Conservation (phyloP, 2,329 filamentous ascomycete species). For the Aspergillus amoenus region DNA sequence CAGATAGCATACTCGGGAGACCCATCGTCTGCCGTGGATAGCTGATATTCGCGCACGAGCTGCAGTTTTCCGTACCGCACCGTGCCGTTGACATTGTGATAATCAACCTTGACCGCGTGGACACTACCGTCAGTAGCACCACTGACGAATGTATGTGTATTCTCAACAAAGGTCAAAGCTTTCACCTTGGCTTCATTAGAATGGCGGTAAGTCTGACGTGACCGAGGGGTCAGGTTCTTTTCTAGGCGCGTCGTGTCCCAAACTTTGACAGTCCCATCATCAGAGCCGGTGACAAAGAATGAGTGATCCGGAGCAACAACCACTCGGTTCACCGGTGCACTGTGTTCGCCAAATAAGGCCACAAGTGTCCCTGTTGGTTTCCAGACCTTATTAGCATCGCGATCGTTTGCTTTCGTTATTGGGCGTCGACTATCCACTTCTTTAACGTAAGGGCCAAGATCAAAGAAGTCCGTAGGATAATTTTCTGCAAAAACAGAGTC, state of each 20-base stretch:
- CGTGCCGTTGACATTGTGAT: slow-evolving; percentile 57
- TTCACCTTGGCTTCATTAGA: slow-evolving; percentile 69
- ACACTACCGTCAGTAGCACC: slow-evolving; percentile 88
- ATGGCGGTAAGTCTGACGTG: slow-evolving; percentile 81
- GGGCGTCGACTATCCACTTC: slow-evolving; percentile 58
- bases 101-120: slow-evolving; percentile 82
- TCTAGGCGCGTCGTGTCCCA: slow-evolving; percentile 92
- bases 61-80: slow-evolving; percentile 75
- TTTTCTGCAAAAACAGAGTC: slow-evolving; percentile 78
- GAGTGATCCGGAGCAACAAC: slow-evolving; percentile 82
- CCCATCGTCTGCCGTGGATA: slow-evolving; percentile 44
- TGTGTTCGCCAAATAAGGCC: slow-evolving; percentile 86
- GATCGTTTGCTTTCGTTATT: slow-evolving; percentile 56
- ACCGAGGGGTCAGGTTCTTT: slow-evolving; percentile 83
- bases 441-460: slow-evolving; percentile 76
- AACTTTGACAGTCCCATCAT: slow-evolving; percentile 85
- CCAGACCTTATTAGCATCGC: slow-evolving; percentile 66
- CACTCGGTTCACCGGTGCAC: slow-evolving; percentile 76
- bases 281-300: slow-evolving; percentile 92
- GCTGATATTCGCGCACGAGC: slow-evolving; percentile 75
- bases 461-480: slow-evolving; percentile 59
- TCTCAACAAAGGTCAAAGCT: slow-evolving; percentile 85
- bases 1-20: slow-evolving; percentile 76
- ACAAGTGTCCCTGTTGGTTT: slow-evolving; percentile 80
- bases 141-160: slow-evolving; percentile 89